Percentiles rank a stretch among this genome's conserved stretches.
Conservation (phyloP, 495 filamentous ascomycete species). For the Acidomyces sp. region DNA sequence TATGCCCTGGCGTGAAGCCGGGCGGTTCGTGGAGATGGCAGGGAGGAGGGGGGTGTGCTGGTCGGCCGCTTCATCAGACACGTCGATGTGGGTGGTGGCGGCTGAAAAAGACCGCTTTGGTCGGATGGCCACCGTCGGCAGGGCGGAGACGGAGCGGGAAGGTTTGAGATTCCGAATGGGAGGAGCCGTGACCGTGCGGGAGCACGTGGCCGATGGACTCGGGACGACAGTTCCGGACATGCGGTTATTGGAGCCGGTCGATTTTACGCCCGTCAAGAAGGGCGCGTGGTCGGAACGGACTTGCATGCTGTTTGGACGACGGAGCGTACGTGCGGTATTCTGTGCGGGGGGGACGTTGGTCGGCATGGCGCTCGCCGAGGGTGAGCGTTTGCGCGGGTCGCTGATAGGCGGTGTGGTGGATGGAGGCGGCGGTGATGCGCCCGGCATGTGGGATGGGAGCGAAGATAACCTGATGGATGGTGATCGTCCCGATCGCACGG, state of each 20-base stretch:
- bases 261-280: conserved; percentile 25
- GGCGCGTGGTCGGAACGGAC: conserved; percentile 25
- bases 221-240: conserved; percentile 1
- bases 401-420: conserved; percentile 10
- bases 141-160: conserved; percentile 15
- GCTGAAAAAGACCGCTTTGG: too few species aligned
- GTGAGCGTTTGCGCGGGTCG: conserved; percentile 1
- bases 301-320: conserved; percentile 27
- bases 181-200: neutral
- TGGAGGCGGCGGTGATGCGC: neutral
- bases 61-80: conserved; percentile 2
- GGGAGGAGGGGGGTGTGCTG: neutral
- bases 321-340: conserved; percentile 8
- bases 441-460: conserved; percentile 2
- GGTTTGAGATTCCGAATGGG: conserved; percentile 17
- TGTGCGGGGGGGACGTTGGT: conserved; percentile 5
- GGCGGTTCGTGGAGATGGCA: too few species aligned
- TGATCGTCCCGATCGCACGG: neutral
- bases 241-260: neutral
- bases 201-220: neutral
- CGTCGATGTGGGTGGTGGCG: neutral
- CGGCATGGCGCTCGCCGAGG: neutral
- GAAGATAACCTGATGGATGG: conserved; percentile 7
- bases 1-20: too few species aligned
- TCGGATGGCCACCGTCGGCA: too few species aligned